These are phyloP conservation scores for Kodamaea sp. DNA, from an alignment of 1,139 yeast species.

Conservation along the genomic window DNA sequence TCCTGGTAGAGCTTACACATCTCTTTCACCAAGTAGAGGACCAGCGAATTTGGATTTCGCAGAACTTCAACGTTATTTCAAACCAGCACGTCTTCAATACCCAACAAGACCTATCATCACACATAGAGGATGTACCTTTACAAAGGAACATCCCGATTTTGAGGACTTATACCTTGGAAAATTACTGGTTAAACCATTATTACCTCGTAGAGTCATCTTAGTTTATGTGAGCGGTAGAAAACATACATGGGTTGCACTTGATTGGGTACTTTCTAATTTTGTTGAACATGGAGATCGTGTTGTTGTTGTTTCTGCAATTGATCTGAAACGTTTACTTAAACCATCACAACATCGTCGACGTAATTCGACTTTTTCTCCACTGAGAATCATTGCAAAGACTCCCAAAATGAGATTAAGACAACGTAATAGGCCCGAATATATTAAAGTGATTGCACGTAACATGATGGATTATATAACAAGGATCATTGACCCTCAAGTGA, in stretches of 20 bases:
- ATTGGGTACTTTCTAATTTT: conserved; percentile 55
- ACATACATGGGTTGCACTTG: conserved; percentile 80
- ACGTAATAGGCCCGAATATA: conserved; percentile 34
- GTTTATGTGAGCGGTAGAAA: conserved; percentile 66
- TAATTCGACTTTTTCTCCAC: conserved; percentile 2
- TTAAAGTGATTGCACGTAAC: conserved; percentile 34
- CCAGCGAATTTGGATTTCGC: conserved; percentile 3
- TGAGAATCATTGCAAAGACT: conserved; percentile 22
- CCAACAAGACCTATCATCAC: conserved; percentile 53
- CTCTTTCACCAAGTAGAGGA: conserved; percentile 3
- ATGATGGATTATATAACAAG: conserved; percentile 47
- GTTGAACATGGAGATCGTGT: conserved; percentile 62
- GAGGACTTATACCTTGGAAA: conserved; percentile 35
- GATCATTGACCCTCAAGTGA: conserved; percentile 44
- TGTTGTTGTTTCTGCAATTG: conserved; percentile 49
- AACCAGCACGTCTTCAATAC: conserved; percentile 22
- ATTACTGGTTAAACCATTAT: conserved; percentile 34
- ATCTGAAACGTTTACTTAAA: conserved; percentile 11
- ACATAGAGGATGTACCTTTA: conserved; percentile 49
- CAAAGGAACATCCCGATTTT: conserved; percentile 44
- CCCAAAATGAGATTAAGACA: conserved; percentile 30
- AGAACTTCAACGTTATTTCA: conserved; percentile 7
- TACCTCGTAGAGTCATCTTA: conserved; percentile 53
- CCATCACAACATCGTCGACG: conserved; percentile 1
- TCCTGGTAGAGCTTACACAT: not conserved